Evolutionary conservation across 176 grass and related monocot species (phyloP), one percentile per base, ranked within the genome.

Genomic region (Carex kokanica): DNA sequence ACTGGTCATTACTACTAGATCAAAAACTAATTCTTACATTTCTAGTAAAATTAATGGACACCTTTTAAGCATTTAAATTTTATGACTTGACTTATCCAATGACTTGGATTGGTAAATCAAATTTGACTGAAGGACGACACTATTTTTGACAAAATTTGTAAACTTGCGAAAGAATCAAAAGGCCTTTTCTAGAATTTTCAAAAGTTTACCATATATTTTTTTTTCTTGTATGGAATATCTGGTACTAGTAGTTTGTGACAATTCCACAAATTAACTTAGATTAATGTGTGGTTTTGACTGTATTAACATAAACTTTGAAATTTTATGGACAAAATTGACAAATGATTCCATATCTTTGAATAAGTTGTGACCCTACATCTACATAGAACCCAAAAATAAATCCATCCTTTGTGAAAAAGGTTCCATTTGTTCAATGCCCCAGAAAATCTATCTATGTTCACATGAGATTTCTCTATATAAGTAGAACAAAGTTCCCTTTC

Each of bases 401-500:
- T 18, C 16, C 29, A 69, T 6, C 9, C 16, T 69, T 69, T 40
- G 34, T 69, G 9, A 38, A 34, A 38, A 68, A 16, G 45, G 45
- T 47, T 17, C 27, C 27, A 31, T 68, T 38, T 66, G 3, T 68
- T 68, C 14, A 68, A 68, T 32, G 12, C 31, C 3, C 15, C 31
- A 3, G 55, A 27, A 77, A 77, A 31, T 51, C 69, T 74, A 31
- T 51, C 69, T 74, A 55, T 27, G 72, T 75, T 75, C 72, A 77
- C 49, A 54, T 55, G 49, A 77, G 23, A 55, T 55, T 77, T 77
- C 60, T 64, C 79, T 45, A 52, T 52, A 25, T 82, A 32, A 82
- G 23, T 60, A 23, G 61, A 61, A 63, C 59, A 11, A 81, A 3
- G 25, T 64, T 36, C 12, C 16, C 29, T 82, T 67, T 61, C 53